A percentile compares a stretch with the other conserved stretches of the same genome.
phyloP scores from a whole-genome alignment of 2,329 filamentous ascomycete species.

The Beauveria rudraprayagi region DNA sequence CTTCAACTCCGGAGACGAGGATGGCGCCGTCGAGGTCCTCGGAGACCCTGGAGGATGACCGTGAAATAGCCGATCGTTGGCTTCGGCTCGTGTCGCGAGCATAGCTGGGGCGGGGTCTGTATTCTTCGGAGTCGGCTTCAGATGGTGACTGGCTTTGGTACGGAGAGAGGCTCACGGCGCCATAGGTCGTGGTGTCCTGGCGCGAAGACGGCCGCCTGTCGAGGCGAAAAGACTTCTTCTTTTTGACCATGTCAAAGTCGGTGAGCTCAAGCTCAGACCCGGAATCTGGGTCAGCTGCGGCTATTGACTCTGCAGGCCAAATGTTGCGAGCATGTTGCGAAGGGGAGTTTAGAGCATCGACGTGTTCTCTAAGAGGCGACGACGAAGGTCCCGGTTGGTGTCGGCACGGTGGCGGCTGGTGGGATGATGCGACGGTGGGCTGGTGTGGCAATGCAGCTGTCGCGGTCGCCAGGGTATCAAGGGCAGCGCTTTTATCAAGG shows the following conservation, averaged over 20 bases:
- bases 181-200: slow-evolving; percentile 26
- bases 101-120: slow-evolving; percentile 25
- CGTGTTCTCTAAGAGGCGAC: neutral
- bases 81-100: slow-evolving; percentile 27
- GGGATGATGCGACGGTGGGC: slow-evolving; percentile 3
- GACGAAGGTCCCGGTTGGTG: neutral
- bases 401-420: neutral
- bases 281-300: slow-evolving; percentile 3
- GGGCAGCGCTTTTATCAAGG: neutral
- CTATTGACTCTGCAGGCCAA: slow-evolving; percentile 8
- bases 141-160: slow-evolving; percentile 29
- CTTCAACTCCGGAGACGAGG: slow-evolving; percentile 45
- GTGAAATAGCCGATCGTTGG: slow-evolving; percentile 24
- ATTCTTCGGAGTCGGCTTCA: slow-evolving; percentile 25
- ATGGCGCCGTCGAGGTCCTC: slow-evolving; percentile 44
- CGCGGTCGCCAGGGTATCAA: slow-evolving; percentile 2
- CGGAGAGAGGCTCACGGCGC: slow-evolving; percentile 29
- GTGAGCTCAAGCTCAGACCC: slow-evolving; percentile 11
- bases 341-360: neutral
- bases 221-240: slow-evolving; percentile 29
- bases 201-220: slow-evolving; percentile 19
- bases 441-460: slow-evolving; percentile 5
- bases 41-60: slow-evolving; percentile 31
- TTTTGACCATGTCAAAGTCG: slow-evolving; percentile 24
- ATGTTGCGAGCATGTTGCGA: slow-evolving; percentile 11